Percentiles rank a stretch among this genome's conserved stretches.
Conservation (phyloP, 139 green algal species). For the Chlamydomonas sphaeroides region DNA sequence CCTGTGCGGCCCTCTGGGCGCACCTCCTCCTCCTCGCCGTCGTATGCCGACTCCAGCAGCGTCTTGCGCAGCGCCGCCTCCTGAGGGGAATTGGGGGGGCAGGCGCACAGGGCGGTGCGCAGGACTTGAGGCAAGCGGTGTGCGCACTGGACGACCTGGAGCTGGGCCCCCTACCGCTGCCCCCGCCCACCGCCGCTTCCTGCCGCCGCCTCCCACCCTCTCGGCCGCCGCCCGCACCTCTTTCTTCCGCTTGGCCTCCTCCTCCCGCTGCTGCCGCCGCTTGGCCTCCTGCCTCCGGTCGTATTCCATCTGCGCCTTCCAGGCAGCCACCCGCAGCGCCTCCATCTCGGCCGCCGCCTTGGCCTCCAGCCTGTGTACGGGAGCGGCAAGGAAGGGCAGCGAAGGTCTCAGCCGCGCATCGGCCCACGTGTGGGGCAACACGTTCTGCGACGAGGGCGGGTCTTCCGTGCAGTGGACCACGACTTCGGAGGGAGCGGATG, state of each 20-base stretch:
- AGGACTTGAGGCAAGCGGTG: neutral
- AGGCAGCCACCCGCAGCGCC: conserved; percentile 45
- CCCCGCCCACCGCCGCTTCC: no score
- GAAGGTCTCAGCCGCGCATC: no score
- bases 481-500: no score
- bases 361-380: neutral
- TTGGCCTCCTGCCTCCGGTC: conserved; percentile 61
- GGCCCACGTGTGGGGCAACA: no score
- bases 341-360: conserved; percentile 48
- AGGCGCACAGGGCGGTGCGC: no score
- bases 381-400: no score
- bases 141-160: no score
- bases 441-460: no score
- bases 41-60: conserved; percentile 66
- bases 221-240: conserved; percentile 32
- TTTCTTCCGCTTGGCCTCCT: conserved; percentile 52
- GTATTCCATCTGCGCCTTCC: conserved; percentile 51
- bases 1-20: no score
- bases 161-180: no score
- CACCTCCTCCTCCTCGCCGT: conserved; percentile 52
- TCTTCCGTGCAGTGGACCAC: no score
- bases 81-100: neutral
- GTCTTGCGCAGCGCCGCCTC: conserved; percentile 53
- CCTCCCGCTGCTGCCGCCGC: conserved; percentile 55
- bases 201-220: neutral